Evolutionary conservation across 352 stramenopile species (phyloP).

Genomic region (Phytophthora litchii): DNA sequence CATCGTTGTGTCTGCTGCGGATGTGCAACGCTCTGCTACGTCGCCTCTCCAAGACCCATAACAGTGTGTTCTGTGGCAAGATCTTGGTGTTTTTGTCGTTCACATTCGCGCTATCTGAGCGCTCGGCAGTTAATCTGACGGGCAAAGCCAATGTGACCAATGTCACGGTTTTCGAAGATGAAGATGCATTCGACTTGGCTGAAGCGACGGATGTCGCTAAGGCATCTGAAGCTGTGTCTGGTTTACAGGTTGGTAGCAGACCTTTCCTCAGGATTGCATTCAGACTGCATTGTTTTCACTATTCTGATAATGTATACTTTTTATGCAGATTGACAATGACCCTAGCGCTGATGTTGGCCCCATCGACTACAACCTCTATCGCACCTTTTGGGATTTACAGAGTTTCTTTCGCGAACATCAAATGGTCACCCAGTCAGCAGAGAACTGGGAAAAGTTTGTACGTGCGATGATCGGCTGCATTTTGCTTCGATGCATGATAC

Average conservation of each 20-base stretch:
- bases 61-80: constrained; percentile 90
- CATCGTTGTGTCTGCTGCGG: constrained; percentile 76
- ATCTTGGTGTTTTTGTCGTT: constrained; percentile 90
- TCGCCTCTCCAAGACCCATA: constrained; percentile 87
- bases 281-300: constrained; percentile 4
- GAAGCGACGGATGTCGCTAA: constrained; percentile 58
- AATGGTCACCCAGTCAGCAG: constrained; percentile 60
- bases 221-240: constrained; percentile 26
- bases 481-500: background rate
- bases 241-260: constrained; percentile 34
- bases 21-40: constrained; percentile 89
- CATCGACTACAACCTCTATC: constrained; percentile 92
- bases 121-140: constrained; percentile 82
- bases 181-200: constrained; percentile 73
- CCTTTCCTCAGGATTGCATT: background rate
- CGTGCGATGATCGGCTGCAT: constrained; percentile 24
- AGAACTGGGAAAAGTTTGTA: constrained; percentile 88
- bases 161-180: constrained; percentile 78
- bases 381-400: constrained; percentile 92
- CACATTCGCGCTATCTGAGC: constrained; percentile 84
- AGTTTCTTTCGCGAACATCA: constrained; percentile 84
- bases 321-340: constrained; percentile 55
- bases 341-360: constrained; percentile 47
- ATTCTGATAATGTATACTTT: background rate
- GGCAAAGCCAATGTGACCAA: constrained; percentile 85